phyloP scores from a whole-genome alignment of 192 early-diverging fungal species.

The Funneliformis mosseae region DNA sequence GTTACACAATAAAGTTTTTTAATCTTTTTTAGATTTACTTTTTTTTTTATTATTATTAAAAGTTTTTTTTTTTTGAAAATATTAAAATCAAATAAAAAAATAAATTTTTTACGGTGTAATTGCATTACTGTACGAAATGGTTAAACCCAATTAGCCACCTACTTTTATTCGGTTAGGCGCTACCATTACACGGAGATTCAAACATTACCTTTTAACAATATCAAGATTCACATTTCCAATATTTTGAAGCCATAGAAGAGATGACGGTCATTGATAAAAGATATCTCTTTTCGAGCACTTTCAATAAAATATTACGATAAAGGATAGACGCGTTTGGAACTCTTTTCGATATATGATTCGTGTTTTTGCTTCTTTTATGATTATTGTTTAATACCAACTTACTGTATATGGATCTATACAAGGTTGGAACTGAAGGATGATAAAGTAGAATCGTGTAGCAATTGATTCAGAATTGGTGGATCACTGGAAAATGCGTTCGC shows the following conservation, averaged over 20 bases:
- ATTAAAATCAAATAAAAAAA: too few relatives aligned
- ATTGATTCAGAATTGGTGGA: not conserved
- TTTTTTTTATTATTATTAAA: too few relatives aligned
- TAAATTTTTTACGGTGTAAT: too few relatives aligned
- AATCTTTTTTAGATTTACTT: too few relatives aligned
- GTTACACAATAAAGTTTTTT: too few relatives aligned
- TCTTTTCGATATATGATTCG: not conserved
- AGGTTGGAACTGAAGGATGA: not conserved
- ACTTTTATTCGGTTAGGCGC: too few relatives aligned
- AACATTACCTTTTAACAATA: not conserved
- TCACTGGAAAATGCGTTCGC: not conserved
- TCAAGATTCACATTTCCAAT: conserved; percentile 5
- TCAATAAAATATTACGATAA: not conserved
- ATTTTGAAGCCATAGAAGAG: conserved; percentile 10
- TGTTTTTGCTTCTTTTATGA: not conserved
- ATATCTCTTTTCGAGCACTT: conserved; percentile 7
- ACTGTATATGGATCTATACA: not conserved
- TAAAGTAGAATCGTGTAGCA: not conserved
- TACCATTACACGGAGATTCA: too few relatives aligned
- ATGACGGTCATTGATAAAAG: conserved; percentile 13
- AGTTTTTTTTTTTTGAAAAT: too few relatives aligned
- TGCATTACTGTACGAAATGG: too few relatives aligned
- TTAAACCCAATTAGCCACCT: too few relatives aligned
- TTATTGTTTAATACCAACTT: not conserved
- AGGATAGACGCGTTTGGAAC: conserved; percentile 14